Percentiles rank a stretch among this genome's conserved stretches.
These are phyloP conservation scores for Trichoderma sp. DNA, from an alignment of 2,329 filamentous ascomycete genomes.

Conservation along the genomic window DNA sequence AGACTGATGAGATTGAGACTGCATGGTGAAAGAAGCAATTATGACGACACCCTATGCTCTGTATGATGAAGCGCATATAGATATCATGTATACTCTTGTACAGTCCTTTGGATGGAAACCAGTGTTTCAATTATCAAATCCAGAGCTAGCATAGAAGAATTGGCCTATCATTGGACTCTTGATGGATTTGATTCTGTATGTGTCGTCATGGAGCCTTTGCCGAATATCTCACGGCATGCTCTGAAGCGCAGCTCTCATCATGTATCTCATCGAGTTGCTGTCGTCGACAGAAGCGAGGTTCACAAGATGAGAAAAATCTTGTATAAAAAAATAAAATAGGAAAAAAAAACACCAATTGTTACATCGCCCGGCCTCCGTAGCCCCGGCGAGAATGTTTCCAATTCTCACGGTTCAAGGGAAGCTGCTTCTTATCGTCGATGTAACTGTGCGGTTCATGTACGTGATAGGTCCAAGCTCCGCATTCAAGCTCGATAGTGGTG, in stretches of 20 bases:
- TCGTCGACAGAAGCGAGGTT: background rate
- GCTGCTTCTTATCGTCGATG: background rate
- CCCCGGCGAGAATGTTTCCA: background rate
- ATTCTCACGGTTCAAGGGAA: background rate
- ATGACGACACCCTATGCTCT: background rate
- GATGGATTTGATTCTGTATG: background rate
- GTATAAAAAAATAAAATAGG: background rate
- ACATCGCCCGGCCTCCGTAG: background rate
- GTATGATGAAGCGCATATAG: background rate
- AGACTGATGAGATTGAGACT: slow-evolving; percentile 34
- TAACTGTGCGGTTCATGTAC: background rate
- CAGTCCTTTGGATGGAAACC: background rate
- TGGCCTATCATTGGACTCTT: background rate
- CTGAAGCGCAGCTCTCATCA: background rate
- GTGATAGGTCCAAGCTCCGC: background rate
- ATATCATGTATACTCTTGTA: background rate
- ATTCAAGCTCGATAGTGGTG: background rate
- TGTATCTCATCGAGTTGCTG: background rate
- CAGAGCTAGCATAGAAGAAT: background rate
- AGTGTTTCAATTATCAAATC: background rate
- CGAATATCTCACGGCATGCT: background rate
- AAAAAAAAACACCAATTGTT: background rate
- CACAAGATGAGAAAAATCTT: background rate
- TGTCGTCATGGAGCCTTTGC: background rate
- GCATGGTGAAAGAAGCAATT: slow-evolving; percentile 31